Conservation (phyloP, 306 rosid genomes). For the Aeschynomene evenia region DNA sequence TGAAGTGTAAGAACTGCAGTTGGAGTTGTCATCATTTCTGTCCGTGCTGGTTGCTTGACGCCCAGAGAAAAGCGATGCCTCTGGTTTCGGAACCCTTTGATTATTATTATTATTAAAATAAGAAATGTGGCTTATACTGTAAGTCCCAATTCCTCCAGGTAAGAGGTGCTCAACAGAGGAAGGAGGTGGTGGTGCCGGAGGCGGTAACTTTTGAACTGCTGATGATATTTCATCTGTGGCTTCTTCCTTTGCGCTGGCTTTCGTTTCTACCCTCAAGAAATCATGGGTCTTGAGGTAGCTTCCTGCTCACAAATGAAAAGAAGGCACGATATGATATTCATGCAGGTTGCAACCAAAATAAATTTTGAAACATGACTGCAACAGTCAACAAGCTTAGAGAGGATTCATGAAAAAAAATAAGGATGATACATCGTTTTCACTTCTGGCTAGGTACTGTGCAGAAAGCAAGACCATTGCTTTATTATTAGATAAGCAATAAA, state of each 20-base stretch:
- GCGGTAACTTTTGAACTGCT: slow-evolving; percentile 43
- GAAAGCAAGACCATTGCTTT: not conserved
- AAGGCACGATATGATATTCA: slow-evolving; percentile 20
- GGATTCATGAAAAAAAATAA: not conserved
- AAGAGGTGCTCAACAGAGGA: slow-evolving; percentile 73
- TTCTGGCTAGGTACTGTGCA: slow-evolving; percentile 13
- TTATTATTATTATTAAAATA: slow-evolving; percentile 49
- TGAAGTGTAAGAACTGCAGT: slow-evolving; percentile 77
- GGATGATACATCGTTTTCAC: slow-evolving; percentile 29
- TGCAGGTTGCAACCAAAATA: not conserved
- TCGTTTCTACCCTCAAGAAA: slow-evolving; percentile 65
- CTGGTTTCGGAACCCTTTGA: slow-evolving; percentile 79
- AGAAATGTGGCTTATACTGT: slow-evolving; percentile 83
- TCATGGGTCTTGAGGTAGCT: slow-evolving; percentile 81
- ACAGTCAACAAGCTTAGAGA: slow-evolving; percentile 2
- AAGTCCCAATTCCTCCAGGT: slow-evolving; percentile 97
- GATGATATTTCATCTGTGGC: slow-evolving; percentile 49
- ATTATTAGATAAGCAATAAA: not conserved
- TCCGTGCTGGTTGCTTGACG: slow-evolving; percentile 60
- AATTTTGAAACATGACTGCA: not conserved
- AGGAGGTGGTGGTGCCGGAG: slow-evolving; percentile 28
- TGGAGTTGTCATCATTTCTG: slow-evolving; percentile 76
- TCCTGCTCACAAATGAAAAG: slow-evolving; percentile 49
- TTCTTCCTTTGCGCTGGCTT: slow-evolving; percentile 63
- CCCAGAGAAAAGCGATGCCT: slow-evolving; percentile 49